Base-by-base conservation (phyloP, 352 stramenopile species). In the Blastocystis sp. region DNA sequence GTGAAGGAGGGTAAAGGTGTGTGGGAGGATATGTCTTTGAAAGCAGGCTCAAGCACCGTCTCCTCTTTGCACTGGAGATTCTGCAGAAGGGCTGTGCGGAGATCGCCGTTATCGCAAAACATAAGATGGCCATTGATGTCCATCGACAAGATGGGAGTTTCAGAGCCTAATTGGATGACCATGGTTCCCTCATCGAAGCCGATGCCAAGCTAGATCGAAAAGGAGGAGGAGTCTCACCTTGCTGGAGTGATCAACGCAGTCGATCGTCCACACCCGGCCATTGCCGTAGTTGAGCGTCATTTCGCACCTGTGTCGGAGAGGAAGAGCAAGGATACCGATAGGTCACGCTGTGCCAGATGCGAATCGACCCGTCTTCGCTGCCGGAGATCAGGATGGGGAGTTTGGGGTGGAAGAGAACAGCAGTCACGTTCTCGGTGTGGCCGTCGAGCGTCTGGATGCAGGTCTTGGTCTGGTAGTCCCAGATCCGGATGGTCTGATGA, bases 401-500 rank as follows among this genome's bases (percentile, higher is more conserved):
- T 55, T 97, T 96, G 64, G 97, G 97, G 92, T 99, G 97, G 93
- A 98, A 99, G 80, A 98, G 91, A 43, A 99, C 97, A 0, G 95
- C 92, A 84, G 95, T 98, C 53, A 99, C 93, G 93, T 99, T 99
- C 91, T 98, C 96, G n/a, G 94, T 94, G 92, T 99, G 97, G 54
- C 97, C 97, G 63, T 98, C 96, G 23, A 99, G 93, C 45, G 95
- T 98, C 92, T 98, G 97, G 23, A 99, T 95, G 89, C 98, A 98
- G n/a, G 94, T 96, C 91, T 98, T 98, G 9, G 97, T 99, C 94
- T 98, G 94, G 93, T 99, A 99, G 92, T 99, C 97, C 97, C 97
- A 99, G 89, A 99, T 98, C 90, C 98, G 98, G 45, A 99, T 94
- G 9, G 95, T 98, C 55, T 95, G 29, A 3, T 18, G 2, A 5